Evolutionary conservation across 2,329 filamentous ascomycete species (phyloP).

Genomic region (Alternaria burnsii): DNA sequence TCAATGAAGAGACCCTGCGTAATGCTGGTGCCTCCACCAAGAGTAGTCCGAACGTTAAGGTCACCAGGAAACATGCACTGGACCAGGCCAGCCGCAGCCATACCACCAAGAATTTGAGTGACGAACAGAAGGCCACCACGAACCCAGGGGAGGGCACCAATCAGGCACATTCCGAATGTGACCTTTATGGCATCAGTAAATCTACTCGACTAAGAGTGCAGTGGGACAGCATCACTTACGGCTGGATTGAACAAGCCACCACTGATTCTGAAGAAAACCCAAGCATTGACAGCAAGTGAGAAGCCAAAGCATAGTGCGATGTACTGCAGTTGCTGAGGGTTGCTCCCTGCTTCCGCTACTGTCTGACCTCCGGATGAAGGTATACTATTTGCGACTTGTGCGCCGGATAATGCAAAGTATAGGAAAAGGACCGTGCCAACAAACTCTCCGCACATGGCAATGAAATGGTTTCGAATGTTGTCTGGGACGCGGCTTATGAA

Average conservation of each 20-base stretch:
- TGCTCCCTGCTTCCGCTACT: slow-evolving; percentile 36
- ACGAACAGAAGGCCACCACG: slow-evolving; percentile 28
- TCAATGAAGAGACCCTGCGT: slow-evolving; percentile 34
- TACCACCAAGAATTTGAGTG: slow-evolving; percentile 35
- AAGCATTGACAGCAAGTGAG: slow-evolving; percentile 53
- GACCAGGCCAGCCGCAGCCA: slow-evolving; percentile 38
- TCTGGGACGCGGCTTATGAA: slow-evolving; percentile 18
- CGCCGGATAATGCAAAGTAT: slow-evolving; percentile 51
- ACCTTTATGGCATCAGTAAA: slow-evolving; percentile 6
- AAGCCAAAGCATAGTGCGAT: slow-evolving; percentile 53
- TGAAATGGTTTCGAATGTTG: slow-evolving; percentile 24
- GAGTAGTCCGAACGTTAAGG: slow-evolving; percentile 29
- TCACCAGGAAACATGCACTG: slow-evolving; percentile 35
- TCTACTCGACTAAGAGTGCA: not conserved
- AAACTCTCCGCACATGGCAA: slow-evolving; percentile 46
- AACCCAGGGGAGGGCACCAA: slow-evolving; percentile 25
- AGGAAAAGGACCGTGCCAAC: slow-evolving; percentile 54
- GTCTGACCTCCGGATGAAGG: slow-evolving; percentile 27
- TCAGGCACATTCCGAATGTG: slow-evolving; percentile 45
- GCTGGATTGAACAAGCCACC: slow-evolving; percentile 39
- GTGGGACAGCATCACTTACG: not conserved
- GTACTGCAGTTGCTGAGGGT: slow-evolving; percentile 50
- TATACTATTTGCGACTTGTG: slow-evolving; percentile 52
- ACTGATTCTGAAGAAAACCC: slow-evolving; percentile 42
- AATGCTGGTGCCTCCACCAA: slow-evolving; percentile 23